A percentile compares a stretch with the other conserved stretches of the same genome.
Evolutionary conservation across 768 basidiomycete species (phyloP).

Genomic region (Clavaria fumosa): DNA sequence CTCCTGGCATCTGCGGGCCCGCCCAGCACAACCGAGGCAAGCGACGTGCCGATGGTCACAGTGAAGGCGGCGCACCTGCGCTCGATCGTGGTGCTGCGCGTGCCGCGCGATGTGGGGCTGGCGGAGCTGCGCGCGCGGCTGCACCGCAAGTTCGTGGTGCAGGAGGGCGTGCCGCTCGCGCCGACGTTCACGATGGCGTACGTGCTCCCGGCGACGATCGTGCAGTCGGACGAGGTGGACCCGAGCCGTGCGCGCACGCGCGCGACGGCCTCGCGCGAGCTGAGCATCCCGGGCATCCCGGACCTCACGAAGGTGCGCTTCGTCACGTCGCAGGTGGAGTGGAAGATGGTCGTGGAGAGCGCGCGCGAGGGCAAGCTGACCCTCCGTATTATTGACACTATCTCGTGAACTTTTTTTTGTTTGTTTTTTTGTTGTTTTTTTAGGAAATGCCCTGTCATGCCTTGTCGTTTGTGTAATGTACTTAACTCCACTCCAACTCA

Average conservation of each 20-base stretch:
- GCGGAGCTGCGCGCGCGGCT: constrained; percentile 40
- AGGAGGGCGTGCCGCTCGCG: constrained; percentile 39
- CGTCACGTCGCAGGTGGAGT: constrained; percentile 41
- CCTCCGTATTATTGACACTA: constrained; percentile 35
- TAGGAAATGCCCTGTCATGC: neutral
- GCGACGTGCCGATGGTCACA: constrained; percentile 17
- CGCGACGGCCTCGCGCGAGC: constrained; percentile 22
- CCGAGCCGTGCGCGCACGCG: constrained; percentile 19
- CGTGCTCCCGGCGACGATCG: constrained; percentile 21
- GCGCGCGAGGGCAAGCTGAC: constrained; percentile 37
- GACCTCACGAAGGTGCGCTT: constrained; percentile 25
- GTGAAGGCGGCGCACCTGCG: constrained; percentile 55
- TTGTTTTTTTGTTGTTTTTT: neutral
- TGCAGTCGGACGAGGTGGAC: constrained; percentile 8
- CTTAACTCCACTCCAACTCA: too few relatives aligned
- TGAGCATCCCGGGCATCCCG: constrained; percentile 8
- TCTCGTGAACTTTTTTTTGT: neutral
- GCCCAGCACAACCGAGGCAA: neutral
- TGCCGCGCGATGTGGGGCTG: constrained; percentile 31
- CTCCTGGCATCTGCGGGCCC: neutral
- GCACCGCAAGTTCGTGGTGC: constrained; percentile 49
- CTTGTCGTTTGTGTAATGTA: too few relatives aligned
- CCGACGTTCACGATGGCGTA: constrained; percentile 42
- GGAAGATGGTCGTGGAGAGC: constrained; percentile 33
- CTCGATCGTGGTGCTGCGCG: constrained; percentile 46